Base-by-base conservation (phyloP, 768 basidiomycete species). In the Dioszegia crocea region DNA sequence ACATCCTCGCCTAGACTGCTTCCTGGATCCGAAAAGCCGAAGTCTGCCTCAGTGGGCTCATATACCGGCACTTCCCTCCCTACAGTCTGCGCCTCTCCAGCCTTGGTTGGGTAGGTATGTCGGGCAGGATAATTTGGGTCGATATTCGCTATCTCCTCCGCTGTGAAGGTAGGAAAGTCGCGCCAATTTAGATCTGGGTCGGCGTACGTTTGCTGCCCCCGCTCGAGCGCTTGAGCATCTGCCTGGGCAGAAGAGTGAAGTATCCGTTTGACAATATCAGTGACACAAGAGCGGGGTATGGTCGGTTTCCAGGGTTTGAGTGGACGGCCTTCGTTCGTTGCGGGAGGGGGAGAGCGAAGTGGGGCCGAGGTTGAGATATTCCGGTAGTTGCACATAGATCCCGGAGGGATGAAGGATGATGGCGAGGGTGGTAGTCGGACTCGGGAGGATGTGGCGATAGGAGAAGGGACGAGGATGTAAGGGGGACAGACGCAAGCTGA, bases 391-490 rank as follows among this genome's bases (percentile, higher is more conserved):
- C 10, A 2, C 19, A 9, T n/a, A 27, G 33, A 51, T 8, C 19
- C 17, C 12, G 51, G 38, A 38, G 17, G 17, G 47, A 14, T 29
- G 29, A 30, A 48, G 47, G 38, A 23, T 26, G 51, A 38, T 10
- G 51, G 49, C 11, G 49, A 33, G 23, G 51, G 51, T 9, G 49
- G 49, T 40, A 53, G 39, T 14, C 26, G 36, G 21, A 53, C 51
- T 6, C 51, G 51, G 27, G 51, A 53, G 23, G 51, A 53, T 4
- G 51, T 53, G 10, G 51, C 51, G 3, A 53, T 40, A 40, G 51
- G 31, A 9, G 49, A 50, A 50, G 49, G 30, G 9, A 27, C 19
- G 36, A 53, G 24, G 51, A 17, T 19, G 21, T 11, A 17, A 29
- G 30, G 47, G 29, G 14, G 17, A 17, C 14, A 48, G n/a, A n/a